These are phyloP conservation scores for Fagus sylvatica DNA, from an alignment of 306 rosid genomes.

Conservation along the genomic window DNA sequence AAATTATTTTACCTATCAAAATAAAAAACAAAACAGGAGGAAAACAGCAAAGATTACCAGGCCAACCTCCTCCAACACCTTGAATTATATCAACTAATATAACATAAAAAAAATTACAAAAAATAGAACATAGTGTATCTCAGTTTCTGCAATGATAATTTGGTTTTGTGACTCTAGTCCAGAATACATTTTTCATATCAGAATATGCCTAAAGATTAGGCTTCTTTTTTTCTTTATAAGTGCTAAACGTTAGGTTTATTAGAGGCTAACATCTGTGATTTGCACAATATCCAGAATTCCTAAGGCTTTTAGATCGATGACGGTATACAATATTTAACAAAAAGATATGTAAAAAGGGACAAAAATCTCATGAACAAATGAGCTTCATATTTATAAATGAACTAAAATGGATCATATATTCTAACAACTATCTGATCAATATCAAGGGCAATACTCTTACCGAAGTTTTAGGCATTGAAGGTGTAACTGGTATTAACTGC, in stretches of 20 bases:
- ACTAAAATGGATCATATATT: neutral
- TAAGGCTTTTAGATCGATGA: neutral
- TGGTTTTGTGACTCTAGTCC: neutral
- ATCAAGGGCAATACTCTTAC: constrained; percentile 47
- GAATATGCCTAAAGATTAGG: no score
- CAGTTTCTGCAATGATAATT: no score
- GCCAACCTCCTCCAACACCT: neutral
- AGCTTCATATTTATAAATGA: neutral
- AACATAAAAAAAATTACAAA: neutral
- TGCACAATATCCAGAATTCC: neutral
- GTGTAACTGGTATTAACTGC: constrained; percentile 94
- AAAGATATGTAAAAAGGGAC: neutral
- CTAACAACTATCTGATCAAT: neutral
- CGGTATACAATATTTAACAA: neutral
- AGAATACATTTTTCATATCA: neutral
- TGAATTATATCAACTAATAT: neutral
- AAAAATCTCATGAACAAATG: neutral
- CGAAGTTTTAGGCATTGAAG: constrained; percentile 80
- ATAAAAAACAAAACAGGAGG: neutral
- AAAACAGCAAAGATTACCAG: neutral
- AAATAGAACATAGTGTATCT: no score
- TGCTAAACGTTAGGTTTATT: neutral
- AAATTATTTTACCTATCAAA: no score
- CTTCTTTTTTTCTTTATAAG: no score
- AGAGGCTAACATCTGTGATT: neutral